Evolutionary conservation across 441 rosid genomes (phyloP), one percentile per base, ranked within the genome.

Genomic region (Gossypium schwendimanii): DNA sequence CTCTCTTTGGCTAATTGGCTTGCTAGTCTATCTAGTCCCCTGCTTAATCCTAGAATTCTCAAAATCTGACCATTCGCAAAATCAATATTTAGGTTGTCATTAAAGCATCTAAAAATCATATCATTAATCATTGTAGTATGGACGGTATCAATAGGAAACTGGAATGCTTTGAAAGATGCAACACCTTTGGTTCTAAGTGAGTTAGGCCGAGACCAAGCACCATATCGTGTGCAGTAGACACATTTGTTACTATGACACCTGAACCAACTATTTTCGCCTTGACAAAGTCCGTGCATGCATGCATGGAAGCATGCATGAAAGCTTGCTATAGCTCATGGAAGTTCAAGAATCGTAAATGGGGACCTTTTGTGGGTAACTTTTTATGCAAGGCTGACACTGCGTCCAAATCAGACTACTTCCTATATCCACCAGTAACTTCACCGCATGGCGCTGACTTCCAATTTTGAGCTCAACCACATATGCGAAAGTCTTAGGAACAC

Each of bases 261-360:
- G 60, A 28, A 69, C 9, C 57, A 59, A 10, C 4, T 26, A 17
- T 59, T 5, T 0, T 24, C 9, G 7, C 26, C 55, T 15, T 49
- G 11, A 23, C 70, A 69, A 47, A 60, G 33, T 21, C 54, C 69
- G 6, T 59, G 15, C 6, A 10, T 39, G 11, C 78, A 50, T 36
- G 17, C 78, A 50, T 1, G 62, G 28, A 53, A 26, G 11, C 10
- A 11, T 39, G 17, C 78, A 50, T 1, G 69, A 41, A 53, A 75
- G 49, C 61, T 52, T 69, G 24, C n/a, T 14, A 4, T 41, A 75
- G 39, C 10, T 59, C 7, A 69, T 17, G 3, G 26, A 28, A 50
- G 78, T 24, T 11, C 18, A n/a, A 14, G 62, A 45, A 41, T 68
- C 23, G 24, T 60, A 75, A 7, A 69, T 59, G 2, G 78, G 78